These are phyloP conservation scores for Vaucheria bursata DNA, from an alignment of 352 stramenopile species.

Conservation along the genomic window DNA sequence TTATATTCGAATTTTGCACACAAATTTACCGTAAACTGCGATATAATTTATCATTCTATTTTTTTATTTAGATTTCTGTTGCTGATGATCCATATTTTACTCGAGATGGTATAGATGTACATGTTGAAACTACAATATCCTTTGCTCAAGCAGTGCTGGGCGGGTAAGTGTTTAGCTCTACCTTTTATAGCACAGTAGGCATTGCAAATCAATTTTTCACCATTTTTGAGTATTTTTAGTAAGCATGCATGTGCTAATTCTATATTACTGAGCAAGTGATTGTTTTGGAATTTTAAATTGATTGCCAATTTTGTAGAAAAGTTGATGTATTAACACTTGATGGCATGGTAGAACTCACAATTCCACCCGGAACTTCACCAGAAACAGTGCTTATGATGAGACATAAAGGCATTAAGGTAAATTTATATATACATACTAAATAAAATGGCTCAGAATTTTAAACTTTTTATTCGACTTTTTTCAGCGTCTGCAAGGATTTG, in stretches of 20 bases:
- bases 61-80: conserved; percentile 15
- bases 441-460: neutral
- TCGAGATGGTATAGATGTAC: conserved; percentile 28
- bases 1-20: too few species aligned
- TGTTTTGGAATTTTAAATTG: neutral
- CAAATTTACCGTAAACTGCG: too few species aligned
- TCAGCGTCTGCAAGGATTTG: conserved; percentile 9
- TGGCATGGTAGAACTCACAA: conserved; percentile 91
- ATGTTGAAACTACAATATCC: conserved; percentile 24
- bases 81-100: conserved; percentile 37
- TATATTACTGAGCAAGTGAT: neutral
- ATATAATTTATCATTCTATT: neutral
- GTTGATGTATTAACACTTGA: conserved; percentile 92
- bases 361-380: conserved; percentile 85
- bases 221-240: too few species aligned
- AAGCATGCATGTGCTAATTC: too few species aligned
- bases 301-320: conserved; percentile 68
- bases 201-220: too few species aligned
- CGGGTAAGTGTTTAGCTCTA: neutral
- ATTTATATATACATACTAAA: neutral
- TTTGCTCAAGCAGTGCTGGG: conserved; percentile 19
- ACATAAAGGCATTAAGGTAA: conserved; percentile 79
- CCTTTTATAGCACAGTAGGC: neutral
- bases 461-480: neutral
- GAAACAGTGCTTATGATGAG: conserved; percentile 89